Base-by-base conservation (phyloP, 768 basidiomycete species). In the Agrocybe chaxingu region DNA sequence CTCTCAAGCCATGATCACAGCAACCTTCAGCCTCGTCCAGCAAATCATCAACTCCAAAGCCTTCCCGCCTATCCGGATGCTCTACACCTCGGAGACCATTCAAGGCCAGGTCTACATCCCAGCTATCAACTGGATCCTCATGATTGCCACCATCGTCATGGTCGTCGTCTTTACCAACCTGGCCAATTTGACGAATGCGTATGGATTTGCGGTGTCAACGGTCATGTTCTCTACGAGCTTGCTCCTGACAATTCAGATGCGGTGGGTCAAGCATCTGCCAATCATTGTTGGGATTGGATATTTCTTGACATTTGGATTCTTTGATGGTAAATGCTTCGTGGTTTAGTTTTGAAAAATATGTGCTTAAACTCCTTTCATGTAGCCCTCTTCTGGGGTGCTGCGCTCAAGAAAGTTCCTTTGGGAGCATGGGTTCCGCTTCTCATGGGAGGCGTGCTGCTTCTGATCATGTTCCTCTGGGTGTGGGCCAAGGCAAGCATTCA, bases 61-160 rank as follows among this genome's bases (percentile, higher is more conserved):
- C 33, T 73, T 84, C 53, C 83, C 79, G 2, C 76, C 78, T 54
- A 73, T 85, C 3, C 72, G 74, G 8, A 78, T 85, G 74, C 56
- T 72, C 3, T 77, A 84, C 59, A 88, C 86, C 0, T 84, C 82
- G 2, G 77, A 80, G 24, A 73, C 68, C 1, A 70, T 79, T 12
- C 77, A 81, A 55, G 85, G 85, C 2, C 84, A 87, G 55, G 73
- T 88, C 10, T 87, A 84, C 58, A 77, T 87, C 24, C 83, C 85
- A 3, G 74, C 74, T 2, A 70, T 78, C 46, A 88, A 87, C 61
- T 86, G 80, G 76, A 60, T 58, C 44, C 68, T 84, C 9, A 79
- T 80, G 75, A 70, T 81, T 35, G 68, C 66, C 11, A 77, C 76
- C 12, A 74, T 84, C 45, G 59, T 79, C 43, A 56, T 82, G 13